Percentiles rank a stretch among this genome's conserved stretches.
These are phyloP conservation scores for Heterobasidion irregulare DNA, from an alignment of 1,284 basidiomycete genomes.

Conservation along the genomic window DNA sequence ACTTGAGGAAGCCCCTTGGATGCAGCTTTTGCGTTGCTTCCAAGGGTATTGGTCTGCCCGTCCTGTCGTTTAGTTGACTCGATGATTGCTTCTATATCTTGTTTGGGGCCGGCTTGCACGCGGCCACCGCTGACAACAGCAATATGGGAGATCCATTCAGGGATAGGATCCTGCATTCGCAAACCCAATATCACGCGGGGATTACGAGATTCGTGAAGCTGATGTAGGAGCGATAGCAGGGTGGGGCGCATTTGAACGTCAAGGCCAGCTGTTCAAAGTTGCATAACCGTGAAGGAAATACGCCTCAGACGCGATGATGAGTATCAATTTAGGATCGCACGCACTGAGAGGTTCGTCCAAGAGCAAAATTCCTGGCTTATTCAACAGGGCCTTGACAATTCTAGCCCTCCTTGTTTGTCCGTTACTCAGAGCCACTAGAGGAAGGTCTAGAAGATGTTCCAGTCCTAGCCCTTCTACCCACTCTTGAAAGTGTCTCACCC, in stretches of 20 bases:
- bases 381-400: slow-evolving; percentile 73
- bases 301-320: too few relatives aligned
- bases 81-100: slow-evolving; percentile 13
- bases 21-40: neutral
- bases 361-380: slow-evolving; percentile 62
- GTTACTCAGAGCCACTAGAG: slow-evolving; percentile 79
- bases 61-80: neutral
- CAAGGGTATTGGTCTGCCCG: neutral
- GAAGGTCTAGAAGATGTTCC: slow-evolving; percentile 63
- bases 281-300: neutral
- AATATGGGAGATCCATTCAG: slow-evolving; percentile 78
- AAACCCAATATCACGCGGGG: slow-evolving; percentile 75
- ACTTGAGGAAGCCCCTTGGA: slow-evolving; percentile 17
- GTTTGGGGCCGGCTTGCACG: slow-evolving; percentile 21
- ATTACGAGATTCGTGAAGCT: slow-evolving; percentile 41
- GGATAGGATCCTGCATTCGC: slow-evolving; percentile 74
- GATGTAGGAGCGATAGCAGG: slow-evolving; percentile 50
- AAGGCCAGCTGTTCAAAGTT: slow-evolving; percentile 51
- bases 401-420: slow-evolving; percentile 88
- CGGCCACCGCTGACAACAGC: slow-evolving; percentile 41
- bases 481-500: slow-evolving; percentile 33
- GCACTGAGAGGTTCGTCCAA: slow-evolving; percentile 81
- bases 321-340: slow-evolving; percentile 14
- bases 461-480: slow-evolving; percentile 50
- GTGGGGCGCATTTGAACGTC: slow-evolving; percentile 52